Base-by-base conservation (phyloP, 139 green algal species). In the Coelastrella sp. region DNA sequence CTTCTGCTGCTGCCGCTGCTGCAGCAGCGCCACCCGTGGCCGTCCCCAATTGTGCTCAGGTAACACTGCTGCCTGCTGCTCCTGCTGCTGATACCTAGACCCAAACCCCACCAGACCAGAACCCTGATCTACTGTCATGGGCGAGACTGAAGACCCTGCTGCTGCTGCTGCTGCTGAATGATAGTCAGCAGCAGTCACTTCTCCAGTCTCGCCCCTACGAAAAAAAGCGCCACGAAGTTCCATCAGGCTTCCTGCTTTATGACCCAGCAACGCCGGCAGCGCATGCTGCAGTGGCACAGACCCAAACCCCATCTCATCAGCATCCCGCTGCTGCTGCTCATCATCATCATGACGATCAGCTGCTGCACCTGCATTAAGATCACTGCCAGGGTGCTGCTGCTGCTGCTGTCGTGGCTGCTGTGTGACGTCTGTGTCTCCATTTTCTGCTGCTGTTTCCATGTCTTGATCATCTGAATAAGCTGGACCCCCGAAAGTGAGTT, bases 191-290 rank as follows among this genome's bases (percentile, higher is more conserved):
- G 45, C 63, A 4, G 30, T 25, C 48, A 21, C 34, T 27, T 75
- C 71, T 23, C 43, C 35, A 34, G 40, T 60, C 37, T 41, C 73
- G 43, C 62, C 77, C 62, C 9, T 69, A 35, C 57, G 62, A 73
- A 91, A 91, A 51, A 85, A 90, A 17, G 83, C 83, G 40, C 87
- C 86, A 5, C 88, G 66, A 80, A 96, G 91, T 3, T 90, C 86
- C 45, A 87, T 43, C 67, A 96, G 79, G 5, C 79, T 45, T 1
- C 85, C 66, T 5, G 94, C 91, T 48, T 95, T 86, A 8, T 94
- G 89, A 19, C 85, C 88, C 67, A 96, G 79, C 60, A 87, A 82
- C 1, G 88, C 85, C 19, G 93, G 89, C 87, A 97, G 88, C 9
- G 80, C 48, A 79, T 95, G 85, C 73, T 89, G 86, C 68, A 97